Conservation (phyloP, 1,284 basidiomycete genomes). For the Somion occarium region DNA sequence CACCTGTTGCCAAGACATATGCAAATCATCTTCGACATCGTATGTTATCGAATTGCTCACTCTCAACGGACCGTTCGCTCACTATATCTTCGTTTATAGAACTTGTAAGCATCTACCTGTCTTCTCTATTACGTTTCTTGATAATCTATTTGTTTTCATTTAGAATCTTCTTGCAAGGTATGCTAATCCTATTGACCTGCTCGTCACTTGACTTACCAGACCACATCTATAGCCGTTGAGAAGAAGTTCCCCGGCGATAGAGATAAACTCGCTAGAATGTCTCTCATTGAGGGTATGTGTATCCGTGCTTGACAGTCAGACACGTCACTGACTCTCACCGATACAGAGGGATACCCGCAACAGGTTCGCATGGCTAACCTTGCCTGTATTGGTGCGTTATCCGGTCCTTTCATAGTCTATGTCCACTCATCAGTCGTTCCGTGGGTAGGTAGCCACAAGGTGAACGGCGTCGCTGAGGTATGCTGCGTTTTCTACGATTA, state of each 20-base stretch:
- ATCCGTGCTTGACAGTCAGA: not conserved
- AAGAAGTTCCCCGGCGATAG: slow-evolving; percentile 84
- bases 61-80: not conserved
- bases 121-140: not conserved
- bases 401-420: not conserved
- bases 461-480: slow-evolving; percentile 92
- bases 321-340: not conserved
- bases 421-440: not conserved
- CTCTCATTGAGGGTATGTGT: slow-evolving; percentile 74
- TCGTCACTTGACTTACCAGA: too few relatives aligned
- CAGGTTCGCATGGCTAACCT: slow-evolving; percentile 87
- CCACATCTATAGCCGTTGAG: slow-evolving; percentile 70
- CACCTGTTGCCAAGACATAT: slow-evolving; percentile 80
- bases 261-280: slow-evolving; percentile 80
- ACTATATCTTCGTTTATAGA: slow-evolving; percentile 29
- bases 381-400: slow-evolving; percentile 62
- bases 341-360: slow-evolving; percentile 73
- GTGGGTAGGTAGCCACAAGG: slow-evolving; percentile 65
- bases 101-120: slow-evolving; percentile 35
- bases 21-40: slow-evolving; percentile 90
- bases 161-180: slow-evolving; percentile 65
- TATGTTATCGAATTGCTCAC: slow-evolving; percentile 31
- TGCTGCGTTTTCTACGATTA: not conserved
- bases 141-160: not conserved
- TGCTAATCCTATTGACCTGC: not conserved